Base-by-base conservation (phyloP, 2,329 filamentous ascomycete genomes). In the Paradendryphiella salina region DNA sequence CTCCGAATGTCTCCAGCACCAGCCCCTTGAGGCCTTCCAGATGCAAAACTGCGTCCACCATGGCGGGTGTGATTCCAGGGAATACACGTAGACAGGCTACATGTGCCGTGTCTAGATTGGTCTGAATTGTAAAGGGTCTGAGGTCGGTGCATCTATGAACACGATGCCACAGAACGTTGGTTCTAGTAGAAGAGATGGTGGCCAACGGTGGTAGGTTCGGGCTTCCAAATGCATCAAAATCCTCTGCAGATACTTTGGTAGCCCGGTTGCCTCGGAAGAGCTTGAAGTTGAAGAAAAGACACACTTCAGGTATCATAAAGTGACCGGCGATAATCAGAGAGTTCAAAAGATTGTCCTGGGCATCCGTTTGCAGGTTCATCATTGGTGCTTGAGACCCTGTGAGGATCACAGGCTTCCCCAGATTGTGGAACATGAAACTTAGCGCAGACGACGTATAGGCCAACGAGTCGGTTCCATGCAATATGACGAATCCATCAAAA, bases 271-370 rank as follows among this genome's bases (percentile, higher is more conserved):
- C 92, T 20, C 92, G 85, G 76, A 92, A 95, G 15, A 96, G 82
- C 60, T 86, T 90, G 76, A 95, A 89, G 74, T 94, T 90, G 80
- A 96, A 96, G 78, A 95, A 96, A 29, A 96, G 81, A 70, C 90
- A 92, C 45, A 96, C 92, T 72, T 96, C 92, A 0, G 92, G 91
- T 50, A 96, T 90, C 76, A 90, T 88, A 69, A 96, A 96, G 53
- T 94, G 94, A 28, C 90, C 90, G 3, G 92, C 92, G 48, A 96
- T 87, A 67, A 96, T 90, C 66, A 96, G 81, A 1, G 90, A 92
- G 15, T 89, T 89, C 4, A 96, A 82, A 10, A 96, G 81, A 66
- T 96, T 96, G 75, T 95, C 91, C 31, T 91, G 88, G 8, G 91
- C 92, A 72, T 96, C 92, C 43, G 88, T 94, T 73, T 96, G 91